Conservation (phyloP, 2,329 filamentous ascomycete species). For the Hypoxylon sp. region DNA sequence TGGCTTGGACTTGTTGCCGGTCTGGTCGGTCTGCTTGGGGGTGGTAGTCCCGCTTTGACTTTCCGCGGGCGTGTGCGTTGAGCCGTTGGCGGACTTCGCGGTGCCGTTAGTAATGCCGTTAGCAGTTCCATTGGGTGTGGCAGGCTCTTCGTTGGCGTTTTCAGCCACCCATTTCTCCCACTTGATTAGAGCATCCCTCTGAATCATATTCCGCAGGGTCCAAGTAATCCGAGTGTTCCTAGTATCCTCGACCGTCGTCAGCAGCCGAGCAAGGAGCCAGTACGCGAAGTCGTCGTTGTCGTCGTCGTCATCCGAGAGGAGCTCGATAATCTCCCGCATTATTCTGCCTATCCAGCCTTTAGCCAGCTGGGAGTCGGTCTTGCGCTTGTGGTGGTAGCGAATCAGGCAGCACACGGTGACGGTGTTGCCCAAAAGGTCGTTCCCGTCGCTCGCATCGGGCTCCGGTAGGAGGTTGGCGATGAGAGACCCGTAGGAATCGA, state of each 20-base stretch:
- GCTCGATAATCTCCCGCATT: conserved; percentile 46
- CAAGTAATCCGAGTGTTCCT: conserved; percentile 44
- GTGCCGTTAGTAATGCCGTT: neutral
- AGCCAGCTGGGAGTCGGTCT: conserved; percentile 36
- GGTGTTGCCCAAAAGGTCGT: conserved; percentile 41
- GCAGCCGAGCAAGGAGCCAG: conserved; percentile 43
- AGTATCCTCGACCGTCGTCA: conserved; percentile 44
- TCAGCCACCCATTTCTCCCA: conserved; percentile 48
- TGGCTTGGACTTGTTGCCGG: neutral
- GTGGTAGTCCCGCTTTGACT: neutral
- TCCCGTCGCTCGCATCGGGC: conserved; percentile 41
- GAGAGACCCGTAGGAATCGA: conserved; percentile 40
- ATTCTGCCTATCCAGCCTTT: conserved; percentile 42
- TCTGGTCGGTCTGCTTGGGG: neutral
- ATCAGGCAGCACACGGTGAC: conserved; percentile 46
- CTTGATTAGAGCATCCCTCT: conserved; percentile 37
- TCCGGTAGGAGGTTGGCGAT: conserved; percentile 47
- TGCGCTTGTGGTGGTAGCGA: conserved; percentile 47
- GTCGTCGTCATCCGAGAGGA: conserved; percentile 49
- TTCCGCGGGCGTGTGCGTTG: neutral
- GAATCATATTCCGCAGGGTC: conserved; percentile 46
- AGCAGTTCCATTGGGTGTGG: neutral
- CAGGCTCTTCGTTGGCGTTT: conserved; percentile 1
- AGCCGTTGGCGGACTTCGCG: conserved; percentile 2
- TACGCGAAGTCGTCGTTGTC: conserved; percentile 49